These are phyloP conservation scores for Candida suzukii DNA, from an alignment of 805 yeast genomes.

Conservation along the genomic window DNA sequence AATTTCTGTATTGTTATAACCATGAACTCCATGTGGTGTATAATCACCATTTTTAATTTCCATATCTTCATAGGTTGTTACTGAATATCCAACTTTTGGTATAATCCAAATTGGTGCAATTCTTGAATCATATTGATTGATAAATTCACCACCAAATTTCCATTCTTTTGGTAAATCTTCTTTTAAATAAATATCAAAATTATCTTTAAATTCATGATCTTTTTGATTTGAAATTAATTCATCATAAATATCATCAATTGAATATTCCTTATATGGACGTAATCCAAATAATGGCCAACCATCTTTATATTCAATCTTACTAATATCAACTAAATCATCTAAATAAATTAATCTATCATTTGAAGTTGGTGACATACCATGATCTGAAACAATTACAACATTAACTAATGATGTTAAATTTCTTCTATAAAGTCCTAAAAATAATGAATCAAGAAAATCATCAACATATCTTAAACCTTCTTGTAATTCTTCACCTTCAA, in stretches of 20 bases:
- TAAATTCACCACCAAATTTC: constrained; percentile 43
- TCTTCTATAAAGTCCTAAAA: constrained; percentile 41
- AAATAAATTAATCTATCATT: constrained; percentile 59
- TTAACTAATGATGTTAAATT: constrained; percentile 63
- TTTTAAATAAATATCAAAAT: constrained; percentile 41
- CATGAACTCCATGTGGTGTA: constrained; percentile 74
- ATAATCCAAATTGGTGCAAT: constrained; percentile 83
- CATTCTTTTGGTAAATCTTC: constrained; percentile 50
- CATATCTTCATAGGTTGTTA: constrained; percentile 57
- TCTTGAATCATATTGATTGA: constrained; percentile 42
- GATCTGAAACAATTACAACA: constrained; percentile 77
- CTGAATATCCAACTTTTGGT: constrained; percentile 75
- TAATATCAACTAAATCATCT: constrained; percentile 60
- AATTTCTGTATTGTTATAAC: constrained; percentile 70
- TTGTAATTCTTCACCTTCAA: constrained; percentile 50
- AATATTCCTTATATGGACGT: constrained; percentile 40
- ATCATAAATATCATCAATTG: constrained; percentile 37
- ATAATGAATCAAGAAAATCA: constrained; percentile 44
- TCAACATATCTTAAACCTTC: constrained; percentile 61
- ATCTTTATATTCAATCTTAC: constrained; percentile 52
- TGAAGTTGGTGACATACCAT: constrained; percentile 89
- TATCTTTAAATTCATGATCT: constrained; percentile 18
- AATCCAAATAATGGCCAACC: constrained; percentile 88
- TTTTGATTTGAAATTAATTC: constrained; percentile 31
- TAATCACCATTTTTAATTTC: constrained; percentile 41